Evolutionary conservation across 1,284 basidiomycete species (phyloP), one percentile per base, ranked within the genome.

Genomic region (Cryptococcus hybrid): DNA sequence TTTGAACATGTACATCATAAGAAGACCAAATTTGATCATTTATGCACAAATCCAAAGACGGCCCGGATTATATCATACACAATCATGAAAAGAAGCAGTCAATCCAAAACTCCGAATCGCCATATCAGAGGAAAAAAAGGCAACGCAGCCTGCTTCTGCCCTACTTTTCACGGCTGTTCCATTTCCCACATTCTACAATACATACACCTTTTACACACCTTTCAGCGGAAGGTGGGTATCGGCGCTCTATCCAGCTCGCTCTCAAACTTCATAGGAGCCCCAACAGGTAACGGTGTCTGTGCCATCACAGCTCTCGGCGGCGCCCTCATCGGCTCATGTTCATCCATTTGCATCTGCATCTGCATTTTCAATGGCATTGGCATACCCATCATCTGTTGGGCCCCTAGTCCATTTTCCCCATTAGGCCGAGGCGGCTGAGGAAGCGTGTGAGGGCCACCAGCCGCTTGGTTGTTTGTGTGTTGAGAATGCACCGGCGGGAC

Each of bases 291-390:
- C 15, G 56, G 60, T 2, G 52, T 58, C 39, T 54, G 56, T 7
- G 53, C 53, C 60, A 61, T 61, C 18, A 55, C 50, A 18, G 60
- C 53, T 48, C 54, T 56, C 3, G 56, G 54, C 18, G 60, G 60
- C 24, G 48, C 44, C 46, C 53, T 46, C 3, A 42, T 24, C 12
- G 36, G 47, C 51, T 54, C 47, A 6, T 42, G 43, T 8, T 49
- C 47, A 24, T 45, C 35, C 38, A n/a, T 24, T 7, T 24, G 35
- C 42, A 47, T 45, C 12, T 30, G 30, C 30, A 9, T 35, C 24
- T 7, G 34, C 47, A 18, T 35, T 48, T 7, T 5, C 9, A 11
- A 7, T 30, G 3, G 30, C 30, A 30, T 30, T 30, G 30, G 30
- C 30, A 30, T 30, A 30, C 30, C 30, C 30, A 4, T 30, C 30